Conservation (phyloP, 2,329 filamentous ascomycete genomes). For the Trichoderma semiorbis region DNA sequence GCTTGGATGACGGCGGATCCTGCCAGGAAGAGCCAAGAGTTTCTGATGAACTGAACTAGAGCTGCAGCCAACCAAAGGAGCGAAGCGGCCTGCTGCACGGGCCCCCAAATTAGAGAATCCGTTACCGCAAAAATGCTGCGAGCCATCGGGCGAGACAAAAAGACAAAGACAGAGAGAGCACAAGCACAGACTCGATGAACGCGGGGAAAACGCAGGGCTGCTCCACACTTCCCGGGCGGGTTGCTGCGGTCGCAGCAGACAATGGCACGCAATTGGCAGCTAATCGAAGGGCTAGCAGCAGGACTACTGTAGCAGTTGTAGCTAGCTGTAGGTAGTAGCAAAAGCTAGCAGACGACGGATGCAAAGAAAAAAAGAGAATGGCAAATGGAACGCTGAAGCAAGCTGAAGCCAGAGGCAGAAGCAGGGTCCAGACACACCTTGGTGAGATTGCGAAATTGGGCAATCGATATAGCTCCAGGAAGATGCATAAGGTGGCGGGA, state of each 20-base stretch:
- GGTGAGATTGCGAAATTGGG: constrained; percentile 1
- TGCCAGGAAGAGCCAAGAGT: neutral
- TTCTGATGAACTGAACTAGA: neutral
- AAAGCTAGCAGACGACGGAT: neutral
- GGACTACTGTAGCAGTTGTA: neutral
- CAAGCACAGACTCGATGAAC: constrained; percentile 1
- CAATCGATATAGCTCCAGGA: constrained; percentile 2
- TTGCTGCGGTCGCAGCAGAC: neutral
- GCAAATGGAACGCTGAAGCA: neutral
- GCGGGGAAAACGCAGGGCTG: constrained; percentile 2
- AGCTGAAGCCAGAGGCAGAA: neutral
- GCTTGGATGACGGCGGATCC: constrained; percentile 1
- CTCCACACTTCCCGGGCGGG: neutral
- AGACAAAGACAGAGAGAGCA: neutral
- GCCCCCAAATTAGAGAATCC: constrained; percentile 2
- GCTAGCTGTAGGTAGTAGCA: neutral
- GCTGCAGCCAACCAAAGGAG: constrained; percentile 11
- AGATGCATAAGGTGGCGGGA: constrained; percentile 3
- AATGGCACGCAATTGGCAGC: neutral
- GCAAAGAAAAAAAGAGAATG: neutral
- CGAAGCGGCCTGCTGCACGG: neutral
- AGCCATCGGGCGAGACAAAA: neutral
- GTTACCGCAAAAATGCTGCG: neutral
- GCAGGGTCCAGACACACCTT: neutral
- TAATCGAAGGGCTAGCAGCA: neutral